A percentile compares a stretch with the other conserved stretches of the same genome.
phyloP scores from a whole-genome alignment of 164 flowering plant species.

The Hamamelis virginiana region DNA sequence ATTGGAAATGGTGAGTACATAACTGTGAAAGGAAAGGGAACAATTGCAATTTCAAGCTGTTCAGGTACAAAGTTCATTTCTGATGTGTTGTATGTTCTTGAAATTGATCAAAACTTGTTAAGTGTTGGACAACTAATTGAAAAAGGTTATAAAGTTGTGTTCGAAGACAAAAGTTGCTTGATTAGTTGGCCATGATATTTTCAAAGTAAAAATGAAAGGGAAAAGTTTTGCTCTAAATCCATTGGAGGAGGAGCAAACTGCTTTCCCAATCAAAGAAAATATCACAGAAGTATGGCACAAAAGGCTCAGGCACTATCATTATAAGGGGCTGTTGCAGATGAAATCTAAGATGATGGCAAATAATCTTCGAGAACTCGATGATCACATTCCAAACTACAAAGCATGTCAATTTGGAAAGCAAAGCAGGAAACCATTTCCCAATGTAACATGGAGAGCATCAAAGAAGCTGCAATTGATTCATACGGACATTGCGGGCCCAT shows the following conservation, averaged over 20 bases:
- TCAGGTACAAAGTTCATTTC: not conserved
- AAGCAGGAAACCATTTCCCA: constrained; percentile 2
- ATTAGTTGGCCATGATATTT: not conserved
- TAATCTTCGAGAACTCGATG: not conserved
- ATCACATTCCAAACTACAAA: not conserved
- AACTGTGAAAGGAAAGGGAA: not conserved
- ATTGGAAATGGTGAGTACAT: not conserved
- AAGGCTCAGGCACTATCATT: constrained; percentile 12
- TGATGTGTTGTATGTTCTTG: constrained; percentile 20
- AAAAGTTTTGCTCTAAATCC: constrained; percentile 1
- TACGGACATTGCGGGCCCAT: not conserved
- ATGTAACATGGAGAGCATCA: constrained; percentile 8
- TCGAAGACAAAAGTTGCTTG: constrained; percentile 10
- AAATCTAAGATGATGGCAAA: not conserved
- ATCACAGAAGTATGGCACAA: not conserved
- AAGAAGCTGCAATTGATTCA: constrained; percentile 10
- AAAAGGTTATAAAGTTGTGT: constrained; percentile 7
- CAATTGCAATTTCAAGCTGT: not conserved
- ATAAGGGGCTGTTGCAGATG: not conserved
- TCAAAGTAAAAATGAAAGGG: too few species aligned
- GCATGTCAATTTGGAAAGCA: constrained; percentile 18
- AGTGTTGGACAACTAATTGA: constrained; percentile 25
- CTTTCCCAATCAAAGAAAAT: not conserved
- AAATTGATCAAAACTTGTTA: constrained; percentile 22
- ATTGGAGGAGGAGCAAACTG: constrained; percentile 4